Evolutionary conservation across 495 filamentous ascomycete species (phyloP).

Genomic region (Podospora didyma): DNA sequence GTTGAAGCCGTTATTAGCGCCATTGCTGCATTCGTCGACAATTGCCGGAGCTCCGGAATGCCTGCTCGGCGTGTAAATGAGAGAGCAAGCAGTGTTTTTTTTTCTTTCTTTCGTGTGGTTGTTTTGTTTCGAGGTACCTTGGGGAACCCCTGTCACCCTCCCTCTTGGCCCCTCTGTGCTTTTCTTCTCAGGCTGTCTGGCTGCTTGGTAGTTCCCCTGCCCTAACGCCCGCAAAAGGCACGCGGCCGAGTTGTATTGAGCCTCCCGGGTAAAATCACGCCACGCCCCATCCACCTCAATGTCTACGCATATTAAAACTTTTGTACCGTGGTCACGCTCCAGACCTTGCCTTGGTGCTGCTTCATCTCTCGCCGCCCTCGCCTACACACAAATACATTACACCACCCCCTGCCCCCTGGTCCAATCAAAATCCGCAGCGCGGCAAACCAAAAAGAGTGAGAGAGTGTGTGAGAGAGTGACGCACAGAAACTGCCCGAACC

Average conservation of each 20-base stretch:
- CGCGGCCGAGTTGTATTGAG: slow-evolving; percentile 9
- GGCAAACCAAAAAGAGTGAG: slow-evolving; percentile 1
- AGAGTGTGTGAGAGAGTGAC: neutral
- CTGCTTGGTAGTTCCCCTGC: neutral
- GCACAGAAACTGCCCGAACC: neutral
- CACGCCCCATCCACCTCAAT: slow-evolving; percentile 4
- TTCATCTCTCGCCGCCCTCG: neutral
- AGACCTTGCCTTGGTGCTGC: neutral
- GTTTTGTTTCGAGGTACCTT: neutral
- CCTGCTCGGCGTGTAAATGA: slow-evolving; percentile 1
- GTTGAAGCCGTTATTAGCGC: slow-evolving; percentile 30
- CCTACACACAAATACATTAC: neutral
- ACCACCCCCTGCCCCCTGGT: neutral
- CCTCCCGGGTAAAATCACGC: slow-evolving; percentile 20
- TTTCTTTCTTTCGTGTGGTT: neutral
- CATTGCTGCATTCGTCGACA: slow-evolving; percentile 35
- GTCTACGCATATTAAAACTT: neutral
- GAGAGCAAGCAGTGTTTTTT: neutral
- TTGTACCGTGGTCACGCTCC: slow-evolving; percentile 6
- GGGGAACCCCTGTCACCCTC: no score
- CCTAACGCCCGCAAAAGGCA: neutral
- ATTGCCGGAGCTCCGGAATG: slow-evolving; percentile 37
- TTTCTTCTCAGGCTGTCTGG: neutral
- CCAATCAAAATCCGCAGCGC: slow-evolving; percentile 1
- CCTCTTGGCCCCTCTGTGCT: no score